Evolutionary conservation across 352 stramenopile species (phyloP), one percentile per base, ranked within the genome.

Genomic region (Phytopythium helicoides): DNA sequence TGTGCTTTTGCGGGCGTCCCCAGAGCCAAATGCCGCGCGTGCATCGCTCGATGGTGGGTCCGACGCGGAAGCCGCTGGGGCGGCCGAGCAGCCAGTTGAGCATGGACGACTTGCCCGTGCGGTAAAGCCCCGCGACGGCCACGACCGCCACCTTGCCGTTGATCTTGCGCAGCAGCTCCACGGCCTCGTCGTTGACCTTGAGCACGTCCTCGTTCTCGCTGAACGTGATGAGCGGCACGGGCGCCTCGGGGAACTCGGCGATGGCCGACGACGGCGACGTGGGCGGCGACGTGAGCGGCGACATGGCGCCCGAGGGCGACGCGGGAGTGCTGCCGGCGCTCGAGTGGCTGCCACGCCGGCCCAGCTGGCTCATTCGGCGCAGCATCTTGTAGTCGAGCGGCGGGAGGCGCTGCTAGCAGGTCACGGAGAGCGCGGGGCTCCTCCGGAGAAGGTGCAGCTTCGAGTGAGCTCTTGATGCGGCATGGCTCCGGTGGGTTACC

Each of bases 21-120:
- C 83, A 95, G 45, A 95, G 71, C 86, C 86, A 95, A 40, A 95
- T 94, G 56, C 86, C 86, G 26, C 80, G 78, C 44, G 86, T 95
- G 55, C 86, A 95, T 46, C 80, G 78, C 62, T 92, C 75, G 39
- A 95, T 83, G 1, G 79, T 92, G 34, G 79, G 81, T 14, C 84
- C 86, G 42, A 94, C 82, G 56, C 73, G 75, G 64, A 95, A 95
- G 54, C 78, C 82, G 59, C 66, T 77, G 36, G 72, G 60, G 26
- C 80, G 73, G 40, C 70, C 81, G 26, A 93, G 66, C 51, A 95
- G 70, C 80, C 81, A 94, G 62, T 95, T 95, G 50, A 95, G 73
- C 75, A 95, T 87, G 25, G 73, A 92, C 47, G 78, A 92, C 62
- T 95, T 95, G 54, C 86, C 86, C 21, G 83, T 95, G 54, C 86